Base-by-base conservation (phyloP, 257 asterid genomes). In the Scutellaria barbata region DNA sequence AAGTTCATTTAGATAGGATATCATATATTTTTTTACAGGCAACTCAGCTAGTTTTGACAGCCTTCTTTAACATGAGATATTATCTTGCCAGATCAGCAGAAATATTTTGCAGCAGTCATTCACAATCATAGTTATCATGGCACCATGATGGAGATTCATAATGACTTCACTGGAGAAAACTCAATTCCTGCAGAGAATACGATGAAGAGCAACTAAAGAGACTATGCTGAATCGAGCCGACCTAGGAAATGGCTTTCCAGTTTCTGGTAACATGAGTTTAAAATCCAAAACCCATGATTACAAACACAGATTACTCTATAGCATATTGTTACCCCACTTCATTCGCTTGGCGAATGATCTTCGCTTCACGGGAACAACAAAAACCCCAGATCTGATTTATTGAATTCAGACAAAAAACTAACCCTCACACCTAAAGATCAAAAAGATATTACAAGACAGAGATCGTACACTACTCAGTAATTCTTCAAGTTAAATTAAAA, bases 381-480 rank as follows among this genome's bases (percentile, higher is more conserved):
- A n/a, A n/a, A n/a, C n/a, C n/a, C 56, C 69, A 47, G 63, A 73
- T 74, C 74, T 16, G 43, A 54, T 18, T 39, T 33, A 43, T 25
- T 22, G 37, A 30, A 67, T 20, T 63, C 30, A 11, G 14, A 66
- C 30, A 6, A 72, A 62, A 39, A 45, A 45, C 59, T 6, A 66
- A 40, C 45, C 41, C 18, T 6, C 8, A 58, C 73, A 63, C 46
- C 50, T 12, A 22, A 66, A 56, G 51, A 18, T 67, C 5, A 25
- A 51, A 61, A 53, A 11, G 11, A 39, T n/a, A 47, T 10, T 8
- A n/a, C 17, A 41, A 18, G 35, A 40, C 43, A 63, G 43, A 52
- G 16, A 71, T 58, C 61, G 7, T 48, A 35, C 37, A 50, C 52
- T 11, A 13, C 14, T 30, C 18, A 9, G 10, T 1, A 62, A 17